A percentile compares a stretch with the other conserved stretches of the same genome.
phyloP scores from a whole-genome alignment of 345 rosid species.

The Erucastrum elatum region DNA sequence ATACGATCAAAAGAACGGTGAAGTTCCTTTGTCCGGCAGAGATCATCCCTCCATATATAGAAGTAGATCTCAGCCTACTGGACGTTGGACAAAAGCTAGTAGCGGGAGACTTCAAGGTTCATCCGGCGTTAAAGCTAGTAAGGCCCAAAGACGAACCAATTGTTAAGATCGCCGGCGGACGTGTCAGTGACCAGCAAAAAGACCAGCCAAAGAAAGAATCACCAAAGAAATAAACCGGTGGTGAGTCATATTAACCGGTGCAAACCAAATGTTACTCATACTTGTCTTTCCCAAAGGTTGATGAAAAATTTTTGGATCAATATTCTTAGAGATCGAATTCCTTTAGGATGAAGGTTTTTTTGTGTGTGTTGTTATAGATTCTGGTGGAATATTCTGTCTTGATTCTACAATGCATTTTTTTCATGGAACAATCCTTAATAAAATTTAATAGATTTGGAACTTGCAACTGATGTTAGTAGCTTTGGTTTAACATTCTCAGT shows the following conservation, averaged over 20 bases:
- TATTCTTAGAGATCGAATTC: slow-evolving; percentile 20
- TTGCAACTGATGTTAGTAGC: slow-evolving; percentile 20
- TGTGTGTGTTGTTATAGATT: slow-evolving; percentile 23
- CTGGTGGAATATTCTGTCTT: not conserved
- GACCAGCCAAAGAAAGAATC: not conserved
- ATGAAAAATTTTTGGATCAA: slow-evolving; percentile 6
- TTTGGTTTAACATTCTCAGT: slow-evolving; percentile 24
- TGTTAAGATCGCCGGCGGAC: slow-evolving; percentile 69
- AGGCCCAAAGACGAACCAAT: slow-evolving; percentile 63
- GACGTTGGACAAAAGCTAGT: slow-evolving; percentile 79
- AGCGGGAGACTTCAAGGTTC: slow-evolving; percentile 86
- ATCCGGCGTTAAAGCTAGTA: slow-evolving; percentile 73
- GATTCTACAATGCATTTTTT: not conserved
- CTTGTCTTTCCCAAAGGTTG: slow-evolving; percentile 18
- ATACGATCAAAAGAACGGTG: slow-evolving; percentile 81
- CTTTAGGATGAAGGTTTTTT: slow-evolving; percentile 16
- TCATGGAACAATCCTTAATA: no score
- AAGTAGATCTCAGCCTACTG: slow-evolving; percentile 86
- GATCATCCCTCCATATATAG: slow-evolving; percentile 87
- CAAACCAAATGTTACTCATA: slow-evolving; percentile 10
- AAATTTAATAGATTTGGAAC: not conserved
- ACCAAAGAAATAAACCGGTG: slow-evolving; percentile 47
- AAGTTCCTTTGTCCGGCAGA: slow-evolving; percentile 86
- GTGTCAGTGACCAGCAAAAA: slow-evolving; percentile 55
- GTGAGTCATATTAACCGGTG: slow-evolving; percentile 22